Evolutionary conservation across 495 filamentous ascomycete genomes (phyloP), one percentile per base, ranked within the genome.

Genomic region (Cercophora samala): DNA sequence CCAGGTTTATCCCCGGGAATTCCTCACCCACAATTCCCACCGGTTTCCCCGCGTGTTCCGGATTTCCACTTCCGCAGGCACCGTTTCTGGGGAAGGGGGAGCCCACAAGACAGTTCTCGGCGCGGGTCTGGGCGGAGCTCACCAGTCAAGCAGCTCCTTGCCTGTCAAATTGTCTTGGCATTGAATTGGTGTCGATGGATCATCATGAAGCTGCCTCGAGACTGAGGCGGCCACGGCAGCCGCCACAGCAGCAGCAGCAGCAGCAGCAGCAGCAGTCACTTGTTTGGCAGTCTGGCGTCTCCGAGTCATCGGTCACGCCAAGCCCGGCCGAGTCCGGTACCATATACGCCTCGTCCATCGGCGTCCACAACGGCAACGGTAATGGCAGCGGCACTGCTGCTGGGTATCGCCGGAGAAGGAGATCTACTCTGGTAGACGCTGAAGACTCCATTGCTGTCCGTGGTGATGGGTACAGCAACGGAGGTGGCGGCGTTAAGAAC

Each of bases 291-390:
- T 24, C 58, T 11, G 64, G 55, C 22, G 25, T 62, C 4, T 66
- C 68, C 26, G 62, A 64, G 58, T 32, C 64, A 56, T 55, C 69
- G 15, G 24, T 76, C 52, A 76, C 73, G 21, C 77, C 77, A 63
- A 76, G 67, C 62, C 78, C 77, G 64, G 71, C 68, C 19, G 71
- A 60, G 23, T 54, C 68, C 6, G 64, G 61, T 55, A 81, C 79
- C 62, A 74, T 82, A 53, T 82, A 78, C 69, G 73, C 76, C 18
- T 77, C 53, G 13, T 60, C 18, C 52, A 58, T 15, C n/a, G 53
- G 22, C 6, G 22, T 18, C 18, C n/a, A 19, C n/a, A 56, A 56
- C 22, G 19, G 53, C 15, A 56, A 23, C 22, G 53, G 53, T 29
- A 29, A 29, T 29, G 8, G 26, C 26, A 29, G 8, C 26, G 26